Evolutionary conservation across 495 filamentous ascomycete species (phyloP), one percentile per base, ranked within the genome.

Genomic region (Cairneyella variabilis): DNA sequence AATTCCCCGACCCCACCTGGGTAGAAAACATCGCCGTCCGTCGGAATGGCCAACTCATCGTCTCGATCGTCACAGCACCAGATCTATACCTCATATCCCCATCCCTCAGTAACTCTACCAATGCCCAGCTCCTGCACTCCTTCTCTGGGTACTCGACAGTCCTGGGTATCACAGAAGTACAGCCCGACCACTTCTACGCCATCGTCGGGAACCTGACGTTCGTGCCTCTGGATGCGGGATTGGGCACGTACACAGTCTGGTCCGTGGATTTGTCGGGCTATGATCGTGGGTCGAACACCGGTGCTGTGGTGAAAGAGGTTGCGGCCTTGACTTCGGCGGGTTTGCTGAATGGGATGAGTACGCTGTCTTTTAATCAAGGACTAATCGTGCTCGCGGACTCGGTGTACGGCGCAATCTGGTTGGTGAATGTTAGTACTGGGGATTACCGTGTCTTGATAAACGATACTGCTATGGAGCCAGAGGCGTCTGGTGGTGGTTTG

Each of bases 41-140:
- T 14, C 37, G 57, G 7, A 63, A 68, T 34, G 67, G 67, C 16
- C 54, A 61, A 38, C 45, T 76, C 2, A 64, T 76, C 9, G 45
- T 70, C 21, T 71, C 71, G 0, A 59, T 66, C n/a, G 52, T 69
- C 28, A 65, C 68, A 36, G 58, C 58, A 8, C 70, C 73, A 0
- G 64, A 71, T 47, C 62, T 77, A 20, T 79, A 70, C 68, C 53
- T 59, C 10, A 57, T 76, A 75, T 56, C 65, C 71, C 0, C 28
- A 36, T 11, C 27, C 53, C 14, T 26, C 53, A 1, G 36, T 42
- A 52, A 40, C 38, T 57, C 50, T 16, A 55, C 43, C 20, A 45
- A 49, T 25, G 30, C 51, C 12, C 44, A 51, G 0, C 61, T 59
- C 10, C 28, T 65, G 1, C 61, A 60, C 34, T 59, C 34, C 4